Evolutionary conservation across 2,329 filamentous ascomycete species (phyloP).

Genomic region (Aphanocladium album): DNA sequence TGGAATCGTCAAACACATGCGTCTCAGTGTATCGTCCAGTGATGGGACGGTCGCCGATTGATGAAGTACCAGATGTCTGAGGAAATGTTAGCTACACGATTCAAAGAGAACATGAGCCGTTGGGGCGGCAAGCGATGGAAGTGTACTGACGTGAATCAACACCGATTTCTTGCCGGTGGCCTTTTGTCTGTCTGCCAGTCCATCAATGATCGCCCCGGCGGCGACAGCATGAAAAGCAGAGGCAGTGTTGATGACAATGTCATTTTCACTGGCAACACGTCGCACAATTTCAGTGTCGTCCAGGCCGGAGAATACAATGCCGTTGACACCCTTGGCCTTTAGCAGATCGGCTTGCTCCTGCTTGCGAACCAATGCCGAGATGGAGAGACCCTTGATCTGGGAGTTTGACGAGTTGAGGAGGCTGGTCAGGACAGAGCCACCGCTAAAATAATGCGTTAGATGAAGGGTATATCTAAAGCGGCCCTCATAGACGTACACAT

Average conservation of each 20-base stretch:
- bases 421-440: not conserved
- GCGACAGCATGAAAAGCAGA: slow-evolving; percentile 32
- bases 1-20: slow-evolving; percentile 35
- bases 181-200: slow-evolving; percentile 34
- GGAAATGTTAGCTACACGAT: not conserved
- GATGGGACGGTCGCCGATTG: slow-evolving; percentile 37
- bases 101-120: not conserved
- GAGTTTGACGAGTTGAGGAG: slow-evolving; percentile 2
- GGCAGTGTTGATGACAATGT: slow-evolving; percentile 40
- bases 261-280: slow-evolving; percentile 21
- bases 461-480: not conserved
- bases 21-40: slow-evolving; percentile 23
- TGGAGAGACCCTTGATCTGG: slow-evolving; percentile 16
- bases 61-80: slow-evolving; percentile 38
- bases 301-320: slow-evolving; percentile 18
- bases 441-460: not conserved
- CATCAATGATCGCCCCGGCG: slow-evolving; percentile 36
- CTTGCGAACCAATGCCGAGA: slow-evolving; percentile 23
- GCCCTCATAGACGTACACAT: not conserved
- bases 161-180: slow-evolving; percentile 29
- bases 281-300: slow-evolving; percentile 20
- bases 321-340: slow-evolving; percentile 17
- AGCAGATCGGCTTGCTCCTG: slow-evolving; percentile 23
- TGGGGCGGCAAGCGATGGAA: not conserved
- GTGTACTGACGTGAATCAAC: slow-evolving; percentile 32